These are phyloP conservation scores for Metschnikowia sp. DNA, from an alignment of 805 yeast species.

Conservation along the genomic window DNA sequence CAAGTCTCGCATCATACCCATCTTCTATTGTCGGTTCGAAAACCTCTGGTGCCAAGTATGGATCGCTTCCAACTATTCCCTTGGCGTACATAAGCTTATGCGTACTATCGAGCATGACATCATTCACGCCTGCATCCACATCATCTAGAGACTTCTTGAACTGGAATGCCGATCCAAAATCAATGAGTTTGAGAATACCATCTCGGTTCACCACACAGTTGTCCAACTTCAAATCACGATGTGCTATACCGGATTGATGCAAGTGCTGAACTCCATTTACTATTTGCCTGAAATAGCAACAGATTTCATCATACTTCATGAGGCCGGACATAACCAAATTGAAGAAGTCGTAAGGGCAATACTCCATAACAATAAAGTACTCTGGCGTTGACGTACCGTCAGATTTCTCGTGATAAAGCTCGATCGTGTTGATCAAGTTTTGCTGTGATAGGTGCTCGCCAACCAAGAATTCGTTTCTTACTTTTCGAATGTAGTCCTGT, in stretches of 20 bases:
- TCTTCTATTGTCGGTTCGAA: slow-evolving; percentile 34
- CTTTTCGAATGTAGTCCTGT: slow-evolving; percentile 70
- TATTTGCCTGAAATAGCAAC: slow-evolving; percentile 82
- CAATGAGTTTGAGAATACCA: slow-evolving; percentile 84
- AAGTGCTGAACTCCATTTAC: slow-evolving; percentile 69
- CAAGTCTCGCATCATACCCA: slow-evolving; percentile 80
- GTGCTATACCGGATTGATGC: slow-evolving; percentile 84
- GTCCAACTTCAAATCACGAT: slow-evolving; percentile 88
- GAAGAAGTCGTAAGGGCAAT: slow-evolving; percentile 87
- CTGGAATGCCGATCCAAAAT: slow-evolving; percentile 89
- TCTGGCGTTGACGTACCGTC: slow-evolving; percentile 19
- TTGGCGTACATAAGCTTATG: slow-evolving; percentile 58
- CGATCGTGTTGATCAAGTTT: slow-evolving; percentile 78
- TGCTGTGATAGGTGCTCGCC: slow-evolving; percentile 73
- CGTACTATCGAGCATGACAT: slow-evolving; percentile 6
- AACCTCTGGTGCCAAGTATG: slow-evolving; percentile 93
- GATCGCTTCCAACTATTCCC: slow-evolving; percentile 95
- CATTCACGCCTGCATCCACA: slow-evolving; percentile 34
- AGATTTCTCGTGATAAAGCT: slow-evolving; percentile 61
- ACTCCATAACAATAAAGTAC: slow-evolving; percentile 83
- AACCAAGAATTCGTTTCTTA: slow-evolving; percentile 76
- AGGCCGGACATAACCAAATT: slow-evolving; percentile 88
- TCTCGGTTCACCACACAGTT: slow-evolving; percentile 78
- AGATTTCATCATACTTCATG: slow-evolving; percentile 66
- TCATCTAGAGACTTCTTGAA: slow-evolving; percentile 47